A percentile compares a stretch with the other conserved stretches of the same genome.
Evolutionary conservation across 2,329 filamentous ascomycete species (phyloP).

Genomic region (Byssoonygena ceratinophila): DNA sequence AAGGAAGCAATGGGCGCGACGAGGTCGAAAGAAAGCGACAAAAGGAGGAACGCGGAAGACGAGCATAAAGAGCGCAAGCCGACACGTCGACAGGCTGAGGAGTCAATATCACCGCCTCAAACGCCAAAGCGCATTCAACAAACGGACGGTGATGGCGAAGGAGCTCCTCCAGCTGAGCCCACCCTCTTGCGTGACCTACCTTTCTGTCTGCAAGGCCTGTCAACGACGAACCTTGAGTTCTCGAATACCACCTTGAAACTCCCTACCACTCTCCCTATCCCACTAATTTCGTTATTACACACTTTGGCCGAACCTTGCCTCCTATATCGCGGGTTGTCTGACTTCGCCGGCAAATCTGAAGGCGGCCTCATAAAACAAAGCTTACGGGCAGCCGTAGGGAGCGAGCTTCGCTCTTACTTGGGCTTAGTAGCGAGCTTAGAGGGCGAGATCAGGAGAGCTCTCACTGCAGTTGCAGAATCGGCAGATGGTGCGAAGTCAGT

Average conservation of each 20-base stretch:
- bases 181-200: slow-evolving; percentile 68
- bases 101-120: slow-evolving; percentile 6
- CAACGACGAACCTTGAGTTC: slow-evolving; percentile 75
- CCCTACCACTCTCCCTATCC: slow-evolving; percentile 67
- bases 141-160: slow-evolving; percentile 8
- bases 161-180: slow-evolving; percentile 43
- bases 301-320: slow-evolving; percentile 85
- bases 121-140: slow-evolving; percentile 16
- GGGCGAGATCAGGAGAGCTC: slow-evolving; percentile 74
- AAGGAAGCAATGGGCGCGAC: slow-evolving; percentile 1
- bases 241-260: slow-evolving; percentile 60
- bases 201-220: slow-evolving; percentile 85
- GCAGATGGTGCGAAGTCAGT: slow-evolving; percentile 49
- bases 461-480: slow-evolving; percentile 58
- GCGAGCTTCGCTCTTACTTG: slow-evolving; percentile 79
- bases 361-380: slow-evolving; percentile 86
- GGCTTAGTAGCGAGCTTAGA: slow-evolving; percentile 85
- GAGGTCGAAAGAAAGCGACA: slow-evolving; percentile 16
- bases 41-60: slow-evolving; percentile 16
- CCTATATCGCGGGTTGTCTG: slow-evolving; percentile 70
- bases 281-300: slow-evolving; percentile 76
- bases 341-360: slow-evolving; percentile 70
- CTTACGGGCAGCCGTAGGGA: slow-evolving; percentile 71
- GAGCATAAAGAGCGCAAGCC: slow-evolving; percentile 18
- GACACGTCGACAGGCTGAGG: slow-evolving; percentile 7